Conservation (phyloP, 108 stramenopile genomes). For the Chaetoceros muelleri region DNA sequence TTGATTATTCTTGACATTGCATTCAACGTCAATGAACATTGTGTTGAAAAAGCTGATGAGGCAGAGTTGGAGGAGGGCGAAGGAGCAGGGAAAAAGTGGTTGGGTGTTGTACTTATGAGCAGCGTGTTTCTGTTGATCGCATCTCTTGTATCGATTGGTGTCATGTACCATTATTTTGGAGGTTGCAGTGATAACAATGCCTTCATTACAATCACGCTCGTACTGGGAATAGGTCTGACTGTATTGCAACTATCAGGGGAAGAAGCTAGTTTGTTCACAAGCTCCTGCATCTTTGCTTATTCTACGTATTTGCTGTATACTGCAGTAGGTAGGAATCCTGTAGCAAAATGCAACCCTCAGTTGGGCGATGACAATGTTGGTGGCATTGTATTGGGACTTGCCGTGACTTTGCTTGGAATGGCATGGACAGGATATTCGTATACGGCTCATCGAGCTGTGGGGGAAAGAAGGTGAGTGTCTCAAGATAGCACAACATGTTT, state of each 20-base stretch:
- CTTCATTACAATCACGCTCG: conserved; percentile 74
- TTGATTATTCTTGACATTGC: conserved; percentile 80
- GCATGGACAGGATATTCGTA: conserved; percentile 76
- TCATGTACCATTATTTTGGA: conserved; percentile 69
- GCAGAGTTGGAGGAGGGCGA: conserved; percentile 59
- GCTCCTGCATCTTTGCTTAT: conserved; percentile 72
- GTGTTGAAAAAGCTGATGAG: conserved; percentile 68
- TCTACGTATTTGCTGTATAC: conserved; percentile 73
- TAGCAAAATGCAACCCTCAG: conserved; percentile 66
- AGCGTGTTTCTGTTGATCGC: conserved; percentile 45
- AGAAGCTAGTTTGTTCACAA: conserved; percentile 85
- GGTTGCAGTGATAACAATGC: conserved; percentile 65
- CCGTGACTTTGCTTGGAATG: conserved; percentile 65
- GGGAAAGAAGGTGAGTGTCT: conserved; percentile 11
- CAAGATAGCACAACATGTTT: conserved; percentile 41
- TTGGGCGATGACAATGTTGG: conserved; percentile 60
- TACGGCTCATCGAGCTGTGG: conserved; percentile 35
- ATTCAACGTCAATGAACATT: conserved; percentile 79
- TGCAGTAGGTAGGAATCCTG: conserved; percentile 80
- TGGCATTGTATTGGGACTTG: conserved; percentile 64
- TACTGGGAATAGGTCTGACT: conserved; percentile 58
- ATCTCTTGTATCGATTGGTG: conserved; percentile 49
- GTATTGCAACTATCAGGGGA: conserved; percentile 48
- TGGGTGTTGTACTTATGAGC: conserved; percentile 49
- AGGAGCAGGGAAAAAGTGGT: conserved; percentile 41